Conservation (phyloP, 2,329 filamentous ascomycete genomes). For the Fusarium tupiense region DNA sequence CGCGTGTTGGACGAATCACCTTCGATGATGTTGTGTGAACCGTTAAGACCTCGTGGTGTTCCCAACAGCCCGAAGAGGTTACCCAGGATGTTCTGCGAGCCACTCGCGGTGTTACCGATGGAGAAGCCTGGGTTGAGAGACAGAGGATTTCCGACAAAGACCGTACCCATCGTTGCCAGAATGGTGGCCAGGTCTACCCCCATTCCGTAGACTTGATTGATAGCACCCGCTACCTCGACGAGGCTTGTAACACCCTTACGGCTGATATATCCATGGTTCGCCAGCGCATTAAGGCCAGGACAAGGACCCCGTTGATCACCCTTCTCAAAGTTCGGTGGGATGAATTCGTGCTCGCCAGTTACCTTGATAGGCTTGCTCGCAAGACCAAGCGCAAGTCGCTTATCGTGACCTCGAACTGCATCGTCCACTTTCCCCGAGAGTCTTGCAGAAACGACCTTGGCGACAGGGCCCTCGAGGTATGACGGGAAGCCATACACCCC, state of each 20-base stretch:
- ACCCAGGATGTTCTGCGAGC: conserved; percentile 5
- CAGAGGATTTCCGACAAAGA: conserved; percentile 19
- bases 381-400: background rate
- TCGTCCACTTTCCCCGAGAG: background rate
- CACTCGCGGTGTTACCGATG: background rate
- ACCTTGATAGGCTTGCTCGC: conserved; percentile 8
- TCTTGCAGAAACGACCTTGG: background rate
- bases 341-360: conserved; percentile 38
- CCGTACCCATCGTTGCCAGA: conserved; percentile 7
- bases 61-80: conserved; percentile 10
- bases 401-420: background rate
- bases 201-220: conserved; percentile 26
- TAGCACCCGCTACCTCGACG: conserved; percentile 16
- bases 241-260: conserved; percentile 32
- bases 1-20: conserved; percentile 18
- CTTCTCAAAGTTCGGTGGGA: conserved; percentile 37
- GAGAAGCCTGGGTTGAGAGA: conserved; percentile 19
- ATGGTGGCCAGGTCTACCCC: conserved; percentile 3
- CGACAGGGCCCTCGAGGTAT: background rate
- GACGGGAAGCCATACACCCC: background rate
- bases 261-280: conserved; percentile 50
- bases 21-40: conserved; percentile 21
- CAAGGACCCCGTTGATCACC: conserved; percentile 45
- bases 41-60: conserved; percentile 10
- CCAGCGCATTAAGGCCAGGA: conserved; percentile 50